Percentiles rank a stretch among this genome's conserved stretches.
Conservation (phyloP, 2,329 filamentous ascomycete genomes). For the Cadophora malorum region DNA sequence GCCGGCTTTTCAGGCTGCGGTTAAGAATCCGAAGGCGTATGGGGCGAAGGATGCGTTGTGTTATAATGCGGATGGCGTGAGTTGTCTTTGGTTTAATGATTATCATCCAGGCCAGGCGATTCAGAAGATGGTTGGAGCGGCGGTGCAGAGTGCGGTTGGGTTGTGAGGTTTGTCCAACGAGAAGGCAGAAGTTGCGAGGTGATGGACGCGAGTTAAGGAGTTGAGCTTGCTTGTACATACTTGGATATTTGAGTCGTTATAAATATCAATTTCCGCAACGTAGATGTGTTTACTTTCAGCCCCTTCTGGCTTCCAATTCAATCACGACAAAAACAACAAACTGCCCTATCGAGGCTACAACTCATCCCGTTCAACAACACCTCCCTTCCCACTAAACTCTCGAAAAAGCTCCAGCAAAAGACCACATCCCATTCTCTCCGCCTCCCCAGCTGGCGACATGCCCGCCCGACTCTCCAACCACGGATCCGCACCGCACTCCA, state of each 20-base stretch:
- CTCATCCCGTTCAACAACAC: too few relatives aligned
- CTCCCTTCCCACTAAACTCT: too few relatives aligned
- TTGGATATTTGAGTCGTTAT: background rate
- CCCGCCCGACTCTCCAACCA: too few relatives aligned
- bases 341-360: too few relatives aligned
- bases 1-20: background rate
- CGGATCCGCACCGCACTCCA: too few relatives aligned
- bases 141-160: constrained; percentile 18
- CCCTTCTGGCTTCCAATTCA: too few relatives aligned
- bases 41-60: constrained; percentile 33
- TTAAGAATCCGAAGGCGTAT: constrained; percentile 28
- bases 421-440: too few relatives aligned
- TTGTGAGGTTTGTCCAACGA: background rate
- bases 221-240: too few relatives aligned
- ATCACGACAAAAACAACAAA: too few relatives aligned
- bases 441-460: too few relatives aligned
- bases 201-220: background rate
- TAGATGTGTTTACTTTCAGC: too few relatives aligned
- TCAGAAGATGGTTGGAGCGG: constrained; percentile 30
- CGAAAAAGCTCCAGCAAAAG: too few relatives aligned
- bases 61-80: constrained; percentile 32
- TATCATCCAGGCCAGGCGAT: constrained; percentile 35
- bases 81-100: constrained; percentile 36
- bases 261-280: background rate
- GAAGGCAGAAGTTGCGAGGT: background rate